A percentile compares a stretch with the other conserved stretches of the same genome.
Conservation (phyloP, 2,329 filamentous ascomycete species). For the Apiospora sp. region DNA sequence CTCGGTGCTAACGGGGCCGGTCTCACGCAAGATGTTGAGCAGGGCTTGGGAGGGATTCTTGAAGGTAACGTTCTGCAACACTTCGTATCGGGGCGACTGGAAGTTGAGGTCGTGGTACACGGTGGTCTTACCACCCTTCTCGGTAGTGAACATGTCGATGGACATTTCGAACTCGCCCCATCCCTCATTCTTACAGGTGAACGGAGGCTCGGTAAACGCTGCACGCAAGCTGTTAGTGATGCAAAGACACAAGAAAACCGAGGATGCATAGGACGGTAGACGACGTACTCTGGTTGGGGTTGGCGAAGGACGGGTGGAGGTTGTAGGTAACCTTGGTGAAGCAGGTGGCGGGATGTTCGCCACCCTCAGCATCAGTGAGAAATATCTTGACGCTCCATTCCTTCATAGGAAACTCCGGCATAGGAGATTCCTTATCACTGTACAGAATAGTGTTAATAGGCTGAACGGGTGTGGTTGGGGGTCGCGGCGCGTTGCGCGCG, state of each 20-base stretch:
- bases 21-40: constrained; percentile 79
- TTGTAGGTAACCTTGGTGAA: constrained; percentile 95
- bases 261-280: constrained; percentile 31
- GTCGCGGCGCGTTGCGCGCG: constrained; percentile 27
- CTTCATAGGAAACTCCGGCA: constrained; percentile 91
- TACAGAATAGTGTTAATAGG: constrained; percentile 31
- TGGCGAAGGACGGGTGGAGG: constrained; percentile 92
- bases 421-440: constrained; percentile 80
- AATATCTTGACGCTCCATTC: constrained; percentile 89
- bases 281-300: constrained; percentile 83
- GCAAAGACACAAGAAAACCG: constrained; percentile 1
- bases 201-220: constrained; percentile 87
- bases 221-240: constrained; percentile 21
- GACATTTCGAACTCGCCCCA: constrained; percentile 99
- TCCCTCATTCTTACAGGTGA: constrained; percentile 89
- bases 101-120: constrained; percentile 95
- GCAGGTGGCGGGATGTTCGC: constrained; percentile 81
- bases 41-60: constrained; percentile 93
- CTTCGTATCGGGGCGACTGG: constrained; percentile 80
- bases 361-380: constrained; percentile 84
- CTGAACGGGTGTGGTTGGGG: constrained; percentile 30
- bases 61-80: constrained; percentile 82
- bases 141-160: constrained; percentile 82
- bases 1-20: constrained; percentile 83
- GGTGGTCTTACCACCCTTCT: constrained; percentile 83